Percentiles rank a stretch among this genome's conserved stretches.
Evolutionary conservation across 345 rosid genomes (phyloP).

Genomic region (Nasturtium officinale): DNA sequence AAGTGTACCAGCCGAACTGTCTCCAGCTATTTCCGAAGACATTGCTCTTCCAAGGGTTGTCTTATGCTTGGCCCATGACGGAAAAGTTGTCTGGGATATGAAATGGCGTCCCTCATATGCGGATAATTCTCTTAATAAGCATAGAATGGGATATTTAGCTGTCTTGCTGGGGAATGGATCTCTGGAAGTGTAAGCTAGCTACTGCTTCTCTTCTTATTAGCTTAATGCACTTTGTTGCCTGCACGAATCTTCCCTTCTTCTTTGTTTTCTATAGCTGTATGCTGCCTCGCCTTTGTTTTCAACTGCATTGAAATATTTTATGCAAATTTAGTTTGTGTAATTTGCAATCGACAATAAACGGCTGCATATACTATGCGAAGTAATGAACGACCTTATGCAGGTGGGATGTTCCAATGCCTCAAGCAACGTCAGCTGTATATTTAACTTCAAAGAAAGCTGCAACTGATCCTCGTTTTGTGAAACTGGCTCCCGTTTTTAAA

Average conservation of each 20-base stretch:
- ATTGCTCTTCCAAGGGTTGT: conserved; percentile 70
- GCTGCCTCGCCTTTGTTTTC: conserved; percentile 12
- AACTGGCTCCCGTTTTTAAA: conserved; percentile 81
- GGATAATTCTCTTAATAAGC: conserved; percentile 50
- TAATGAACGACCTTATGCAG: conserved; percentile 52
- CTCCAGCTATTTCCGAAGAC: conserved; percentile 45
- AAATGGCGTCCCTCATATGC: conserved; percentile 72
- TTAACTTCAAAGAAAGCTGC: conserved; percentile 56
- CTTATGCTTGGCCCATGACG: conserved; percentile 85
- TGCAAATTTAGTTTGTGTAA: conserved; percentile 1
- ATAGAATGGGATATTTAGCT: conserved; percentile 88
- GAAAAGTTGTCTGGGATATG: conserved; percentile 92
- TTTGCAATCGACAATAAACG: conserved; percentile 7
- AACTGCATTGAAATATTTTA: neutral
- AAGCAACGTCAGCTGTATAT: conserved; percentile 54
- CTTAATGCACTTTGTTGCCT: neutral
- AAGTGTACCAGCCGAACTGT: conserved; percentile 33
- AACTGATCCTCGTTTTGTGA: conserved; percentile 87
- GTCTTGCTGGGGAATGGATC: conserved; percentile 92
- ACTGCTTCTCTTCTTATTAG: conserved; percentile 11
- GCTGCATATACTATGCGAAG: conserved; percentile 11
- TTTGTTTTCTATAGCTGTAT: neutral
- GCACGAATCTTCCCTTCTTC: neutral
- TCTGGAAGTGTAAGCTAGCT: conserved; percentile 80
- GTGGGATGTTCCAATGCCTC: conserved; percentile 96